These are phyloP conservation scores for Lentinus brumalis DNA, from an alignment of 768 basidiomycete species.

Conservation along the genomic window DNA sequence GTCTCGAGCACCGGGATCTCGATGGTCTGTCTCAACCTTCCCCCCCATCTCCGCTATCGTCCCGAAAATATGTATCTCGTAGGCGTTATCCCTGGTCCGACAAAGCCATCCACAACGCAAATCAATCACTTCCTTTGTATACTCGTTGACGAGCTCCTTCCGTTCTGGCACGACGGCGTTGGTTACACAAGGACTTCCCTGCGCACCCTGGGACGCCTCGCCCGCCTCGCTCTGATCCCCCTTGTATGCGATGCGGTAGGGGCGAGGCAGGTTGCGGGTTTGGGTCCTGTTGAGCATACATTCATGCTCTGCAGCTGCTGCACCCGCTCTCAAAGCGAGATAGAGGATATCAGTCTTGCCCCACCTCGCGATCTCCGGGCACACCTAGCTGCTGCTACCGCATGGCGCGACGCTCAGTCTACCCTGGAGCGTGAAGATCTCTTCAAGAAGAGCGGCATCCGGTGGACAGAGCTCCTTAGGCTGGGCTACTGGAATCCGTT, in stretches of 20 bases:
- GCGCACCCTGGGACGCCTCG: constrained; percentile 26
- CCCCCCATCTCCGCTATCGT: constrained; percentile 31
- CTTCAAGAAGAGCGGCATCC: too few species aligned
- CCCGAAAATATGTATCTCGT: constrained; percentile 36
- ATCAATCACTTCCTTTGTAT: constrained; percentile 31
- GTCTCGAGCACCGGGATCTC: constrained; percentile 3
- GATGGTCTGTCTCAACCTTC: constrained; percentile 23
- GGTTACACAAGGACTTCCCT: constrained; percentile 3
- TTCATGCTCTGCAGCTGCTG: constrained; percentile 33
- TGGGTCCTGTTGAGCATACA: constrained; percentile 24
- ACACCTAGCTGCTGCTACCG: too few species aligned
- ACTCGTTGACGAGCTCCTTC: constrained; percentile 25
- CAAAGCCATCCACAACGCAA: constrained; percentile 22
- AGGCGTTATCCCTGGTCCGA: constrained; percentile 28
- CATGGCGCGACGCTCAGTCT: too few species aligned
- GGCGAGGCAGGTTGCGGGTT: constrained; percentile 29
- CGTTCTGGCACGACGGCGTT: constrained; percentile 20
- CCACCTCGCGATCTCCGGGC: too few species aligned
- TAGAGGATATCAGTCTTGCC: too few species aligned
- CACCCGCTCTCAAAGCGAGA: constrained; percentile 20
- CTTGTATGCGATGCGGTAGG: constrained; percentile 36
- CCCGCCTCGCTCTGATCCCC: constrained; percentile 20
- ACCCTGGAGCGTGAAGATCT: too few species aligned
- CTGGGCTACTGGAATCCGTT: constrained; percentile 43
- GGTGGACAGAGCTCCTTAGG: not conserved